Percentiles rank a stretch among this genome's conserved stretches.
phyloP scores from a whole-genome alignment of 257 asterid genomes.

The Petrea volubilis region DNA sequence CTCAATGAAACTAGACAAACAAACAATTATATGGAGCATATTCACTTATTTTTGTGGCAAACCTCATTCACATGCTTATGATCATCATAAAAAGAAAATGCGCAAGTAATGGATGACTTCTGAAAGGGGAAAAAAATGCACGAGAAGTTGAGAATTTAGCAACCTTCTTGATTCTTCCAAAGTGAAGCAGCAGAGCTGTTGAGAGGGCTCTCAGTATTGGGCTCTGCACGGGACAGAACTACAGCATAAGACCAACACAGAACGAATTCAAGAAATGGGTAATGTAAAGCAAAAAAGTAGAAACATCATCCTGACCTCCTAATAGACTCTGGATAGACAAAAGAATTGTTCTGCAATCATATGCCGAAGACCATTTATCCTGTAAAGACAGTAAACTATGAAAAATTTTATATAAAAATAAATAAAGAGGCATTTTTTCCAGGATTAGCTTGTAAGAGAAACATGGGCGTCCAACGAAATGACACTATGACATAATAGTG shows the following conservation, averaged over 20 bases:
- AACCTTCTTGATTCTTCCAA: constrained; percentile 78
- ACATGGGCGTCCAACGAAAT: not conserved
- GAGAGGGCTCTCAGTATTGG: constrained; percentile 72
- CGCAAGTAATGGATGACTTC: not conserved
- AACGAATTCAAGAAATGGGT: not conserved
- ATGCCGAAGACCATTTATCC: constrained; percentile 87
- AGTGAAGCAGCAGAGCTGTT: constrained; percentile 75
- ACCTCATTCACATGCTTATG: not conserved
- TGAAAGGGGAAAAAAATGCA: not conserved
- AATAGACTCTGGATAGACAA: constrained; percentile 69
- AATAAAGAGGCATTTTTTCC: not conserved
- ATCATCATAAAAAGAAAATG: not conserved
- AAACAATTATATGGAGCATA: no score
- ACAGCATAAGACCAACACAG: constrained; percentile 7
- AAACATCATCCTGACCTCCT: constrained; percentile 49
- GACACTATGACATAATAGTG: not conserved
- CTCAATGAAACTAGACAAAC: no score
- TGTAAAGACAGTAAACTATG: constrained; percentile 8
- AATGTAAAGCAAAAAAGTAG: not conserved
- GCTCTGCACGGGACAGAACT: constrained; percentile 43
- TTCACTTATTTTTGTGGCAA: no score
- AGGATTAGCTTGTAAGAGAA: not conserved
- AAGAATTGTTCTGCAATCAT: constrained; percentile 77
- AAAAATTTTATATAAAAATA: not conserved
- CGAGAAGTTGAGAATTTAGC: not conserved